Evolutionary conservation across 148 eudicot genomes (phyloP), one percentile per base, ranked within the genome.

Genomic region (Rhododendron griersonianum): DNA sequence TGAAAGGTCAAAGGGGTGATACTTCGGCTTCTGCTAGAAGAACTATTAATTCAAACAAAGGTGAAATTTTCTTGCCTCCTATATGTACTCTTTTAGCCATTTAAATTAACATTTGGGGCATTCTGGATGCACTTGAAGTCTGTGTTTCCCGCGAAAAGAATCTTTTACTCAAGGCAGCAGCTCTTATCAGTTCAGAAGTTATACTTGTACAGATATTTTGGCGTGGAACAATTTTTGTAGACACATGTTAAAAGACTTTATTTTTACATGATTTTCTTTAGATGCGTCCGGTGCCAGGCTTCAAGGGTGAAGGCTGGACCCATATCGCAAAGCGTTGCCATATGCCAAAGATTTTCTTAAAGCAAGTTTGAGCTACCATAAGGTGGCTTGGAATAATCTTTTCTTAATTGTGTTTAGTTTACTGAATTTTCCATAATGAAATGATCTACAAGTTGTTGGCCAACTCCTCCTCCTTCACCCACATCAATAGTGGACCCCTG

Each of bases 31-130:
- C 92, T 28, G 69, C 87, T 21, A 92, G 90, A 90, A 91, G 92
- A 90, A 89, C 11, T 83, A 91, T 85, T 44, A 91, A 93, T 83
- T 90, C 95, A 85, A 91, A 81, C 88, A 73, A 87, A 93, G 96
- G 98, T 95, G 85, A 81, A 1, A 45, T 47, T 63, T 16, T 86
- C 65, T 77, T 1, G 33, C 39, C 19, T 45, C 5, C 50, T 25
- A 69, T 19, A 61, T 35, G 14, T 50, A n/a, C 15, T 13, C 6
- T 33, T 80, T 51, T 48, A 51, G 67, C 35, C 67, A 4, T 10
- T 61, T 47, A 47, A 61, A 82, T 73, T 30, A 61, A 23, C 73
- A 37, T 59, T 59, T 57, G 74, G 39, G 33, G 84, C 51, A 61
- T 59, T 15, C 23, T 1, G 39, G 25, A 79, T 79, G 50, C 48